Evolutionary conservation across 2,329 filamentous ascomycete genomes (phyloP).

Genomic region (Colletotrichum sp.): DNA sequence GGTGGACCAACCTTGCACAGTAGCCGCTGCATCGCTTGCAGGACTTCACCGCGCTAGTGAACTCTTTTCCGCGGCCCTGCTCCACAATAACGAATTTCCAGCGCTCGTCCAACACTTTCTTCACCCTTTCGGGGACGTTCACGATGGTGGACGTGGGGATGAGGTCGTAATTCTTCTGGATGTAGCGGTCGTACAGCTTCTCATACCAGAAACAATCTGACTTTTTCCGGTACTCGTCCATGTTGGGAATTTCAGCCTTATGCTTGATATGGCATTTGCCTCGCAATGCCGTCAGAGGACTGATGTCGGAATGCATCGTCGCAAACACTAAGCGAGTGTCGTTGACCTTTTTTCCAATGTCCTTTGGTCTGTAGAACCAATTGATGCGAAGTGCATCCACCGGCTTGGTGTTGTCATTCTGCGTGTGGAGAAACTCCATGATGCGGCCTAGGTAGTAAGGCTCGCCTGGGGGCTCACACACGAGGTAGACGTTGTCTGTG

Average conservation of each 20-base stretch:
- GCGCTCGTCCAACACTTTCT: constrained; percentile 92
- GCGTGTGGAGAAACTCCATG: constrained; percentile 93
- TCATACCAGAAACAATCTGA: constrained; percentile 96
- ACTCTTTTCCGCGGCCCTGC: constrained; percentile 89
- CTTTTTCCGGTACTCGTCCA: constrained; percentile 83
- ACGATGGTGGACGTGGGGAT: constrained; percentile 92
- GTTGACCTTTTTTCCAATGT: constrained; percentile 89
- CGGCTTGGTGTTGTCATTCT: constrained; percentile 74
- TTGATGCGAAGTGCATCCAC: constrained; percentile 92
- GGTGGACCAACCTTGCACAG: constrained; percentile 77
- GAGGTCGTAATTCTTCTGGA: constrained; percentile 96
- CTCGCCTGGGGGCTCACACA: constrained; percentile 96
- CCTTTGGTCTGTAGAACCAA: constrained; percentile 97
- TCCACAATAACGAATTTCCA: constrained; percentile 98
- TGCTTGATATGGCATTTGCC: constrained; percentile 93
- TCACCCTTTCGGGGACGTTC: constrained; percentile 94
- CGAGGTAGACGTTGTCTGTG: constrained; percentile 84
- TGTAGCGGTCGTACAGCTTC: constrained; percentile 97
- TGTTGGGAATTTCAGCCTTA: constrained; percentile 80
- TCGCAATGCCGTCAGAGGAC: constrained; percentile 87
- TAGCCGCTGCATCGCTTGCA: constrained; percentile 93
- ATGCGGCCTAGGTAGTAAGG: constrained; percentile 97
- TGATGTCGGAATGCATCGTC: constrained; percentile 98
- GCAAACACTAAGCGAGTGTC: constrained; percentile 93
- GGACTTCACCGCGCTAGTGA: constrained; percentile 93